These are phyloP conservation scores for Ceratocystis variospora DNA, from an alignment of 2,329 filamentous ascomycete genomes.

Conservation along the genomic window DNA sequence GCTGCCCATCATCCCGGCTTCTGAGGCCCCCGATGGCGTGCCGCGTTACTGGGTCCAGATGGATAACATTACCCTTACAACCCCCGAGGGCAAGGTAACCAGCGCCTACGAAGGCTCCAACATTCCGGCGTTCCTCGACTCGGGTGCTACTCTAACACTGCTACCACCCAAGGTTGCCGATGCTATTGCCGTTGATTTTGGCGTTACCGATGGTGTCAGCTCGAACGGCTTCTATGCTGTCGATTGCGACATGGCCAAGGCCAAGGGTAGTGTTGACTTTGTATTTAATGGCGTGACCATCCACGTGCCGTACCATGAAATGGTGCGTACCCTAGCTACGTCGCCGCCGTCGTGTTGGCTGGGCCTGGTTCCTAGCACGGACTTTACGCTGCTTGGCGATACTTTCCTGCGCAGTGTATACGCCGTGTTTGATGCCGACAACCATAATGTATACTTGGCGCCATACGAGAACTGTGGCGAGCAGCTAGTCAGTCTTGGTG, in stretches of 20 bases:
- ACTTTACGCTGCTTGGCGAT: slow-evolving; percentile 39
- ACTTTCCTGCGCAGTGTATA: slow-evolving; percentile 42
- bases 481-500: slow-evolving; percentile 16
- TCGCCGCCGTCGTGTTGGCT: slow-evolving; percentile 32
- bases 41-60: slow-evolving; percentile 41
- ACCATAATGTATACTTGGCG: slow-evolving; percentile 35
- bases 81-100: slow-evolving; percentile 26
- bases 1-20: slow-evolving; percentile 46
- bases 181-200: slow-evolving; percentile 38
- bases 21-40: slow-evolving; percentile 40
- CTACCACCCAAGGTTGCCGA: slow-evolving; percentile 44
- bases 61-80: slow-evolving; percentile 31
- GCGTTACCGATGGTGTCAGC: slow-evolving; percentile 28
- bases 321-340: slow-evolving; percentile 24
- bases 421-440: slow-evolving; percentile 39
- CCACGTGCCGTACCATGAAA: slow-evolving; percentile 36
- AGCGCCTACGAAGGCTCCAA: slow-evolving; percentile 27
- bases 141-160: slow-evolving; percentile 54
- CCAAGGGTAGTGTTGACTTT: slow-evolving; percentile 36
- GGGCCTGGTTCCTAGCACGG: slow-evolving; percentile 35
- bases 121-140: slow-evolving; percentile 53
- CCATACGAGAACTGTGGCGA: slow-evolving; percentile 38
- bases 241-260: slow-evolving; percentile 31
- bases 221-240: slow-evolving; percentile 34
- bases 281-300: slow-evolving; percentile 36